Percentiles rank a stretch among this genome's conserved stretches.
Conservation (phyloP, 257 asterid genomes). For the Hygrophila difformis region DNA sequence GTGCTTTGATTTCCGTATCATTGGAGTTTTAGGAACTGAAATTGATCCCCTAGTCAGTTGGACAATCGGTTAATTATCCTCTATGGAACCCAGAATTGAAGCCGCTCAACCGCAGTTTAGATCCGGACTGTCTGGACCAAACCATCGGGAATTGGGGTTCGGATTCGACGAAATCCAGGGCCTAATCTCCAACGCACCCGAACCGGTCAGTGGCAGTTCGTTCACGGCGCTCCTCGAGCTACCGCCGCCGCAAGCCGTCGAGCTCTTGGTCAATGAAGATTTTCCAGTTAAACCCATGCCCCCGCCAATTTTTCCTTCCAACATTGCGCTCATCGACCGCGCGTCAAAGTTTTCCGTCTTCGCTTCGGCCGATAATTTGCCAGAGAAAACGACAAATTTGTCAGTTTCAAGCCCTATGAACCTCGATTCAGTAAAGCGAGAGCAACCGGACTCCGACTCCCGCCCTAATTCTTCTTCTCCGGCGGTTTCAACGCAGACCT, state of each 20-base stretch:
- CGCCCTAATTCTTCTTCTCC: constrained; percentile 53
- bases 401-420: constrained; percentile 22
- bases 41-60: no score
- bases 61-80: no score
- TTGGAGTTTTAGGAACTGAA: constrained; percentile 6
- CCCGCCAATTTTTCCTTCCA: constrained; percentile 56
- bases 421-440: constrained; percentile 47
- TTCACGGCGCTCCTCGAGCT: constrained; percentile 90
- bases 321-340: constrained; percentile 48
- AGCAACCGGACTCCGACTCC: constrained; percentile 56
- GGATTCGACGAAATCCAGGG: constrained; percentile 37
- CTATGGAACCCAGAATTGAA: constrained; percentile 32
- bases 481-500: constrained; percentile 44
- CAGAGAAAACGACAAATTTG: constrained; percentile 12
- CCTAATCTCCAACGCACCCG: constrained; percentile 25
- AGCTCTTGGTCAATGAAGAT: constrained; percentile 61
- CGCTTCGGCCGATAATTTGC: constrained; percentile 30
- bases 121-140: constrained; percentile 42
- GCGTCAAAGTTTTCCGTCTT: constrained; percentile 66
- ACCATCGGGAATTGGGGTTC: constrained; percentile 26
- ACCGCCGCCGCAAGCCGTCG: constrained; percentile 83
- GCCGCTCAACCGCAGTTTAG: constrained; percentile 35
- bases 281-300: constrained; percentile 30
- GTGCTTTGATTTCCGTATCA: neutral
- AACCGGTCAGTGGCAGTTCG: constrained; percentile 45